These are phyloP conservation scores for Globisporangium radiosum DNA, from an alignment of 352 stramenopile genomes.

Conservation along the genomic window DNA sequence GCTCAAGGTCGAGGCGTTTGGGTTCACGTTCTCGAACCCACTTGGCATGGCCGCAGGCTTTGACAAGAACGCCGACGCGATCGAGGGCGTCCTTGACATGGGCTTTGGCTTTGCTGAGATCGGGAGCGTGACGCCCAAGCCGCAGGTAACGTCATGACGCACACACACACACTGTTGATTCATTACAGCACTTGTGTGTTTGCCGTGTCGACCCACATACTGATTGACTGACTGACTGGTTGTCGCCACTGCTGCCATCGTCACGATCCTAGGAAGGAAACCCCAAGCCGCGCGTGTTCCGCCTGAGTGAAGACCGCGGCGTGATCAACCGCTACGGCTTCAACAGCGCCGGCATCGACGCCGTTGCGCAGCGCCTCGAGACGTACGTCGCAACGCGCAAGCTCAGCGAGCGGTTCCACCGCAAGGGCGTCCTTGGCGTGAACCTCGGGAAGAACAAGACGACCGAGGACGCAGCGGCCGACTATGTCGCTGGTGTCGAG, in stretches of 20 bases:
- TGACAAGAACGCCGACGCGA: constrained; percentile 95
- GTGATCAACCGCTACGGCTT: constrained; percentile 99
- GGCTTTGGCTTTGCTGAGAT: constrained; percentile 96
- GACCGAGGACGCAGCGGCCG: constrained; percentile 61
- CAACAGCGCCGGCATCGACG: constrained; percentile 91
- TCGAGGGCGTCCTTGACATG: constrained; percentile 91
- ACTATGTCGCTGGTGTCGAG: constrained; percentile 91
- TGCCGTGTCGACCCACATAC: background rate
- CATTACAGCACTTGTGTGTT: background rate
- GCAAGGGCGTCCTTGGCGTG: constrained; percentile 88
- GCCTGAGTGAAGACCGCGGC: constrained; percentile 89
- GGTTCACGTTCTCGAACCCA: constrained; percentile 85
- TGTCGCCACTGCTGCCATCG: constrained; percentile 17
- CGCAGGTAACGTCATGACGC: constrained; percentile 39
- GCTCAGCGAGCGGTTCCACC: constrained; percentile 29
- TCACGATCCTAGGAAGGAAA: constrained; percentile 64
- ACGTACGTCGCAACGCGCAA: constrained; percentile 40
- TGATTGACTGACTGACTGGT: background rate
- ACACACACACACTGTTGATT: constrained; percentile 1
- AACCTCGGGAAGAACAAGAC: constrained; percentile 99
- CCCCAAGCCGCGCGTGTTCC: constrained; percentile 94
- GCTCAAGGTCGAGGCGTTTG: constrained; percentile 48
- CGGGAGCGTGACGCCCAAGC: constrained; percentile 91
- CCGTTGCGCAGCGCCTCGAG: constrained; percentile 65
- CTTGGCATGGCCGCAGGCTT: constrained; percentile 96